These are phyloP conservation scores for Yamadazyma takamatsuzukensis DNA, from an alignment of 805 yeast species.

Conservation along the genomic window DNA sequence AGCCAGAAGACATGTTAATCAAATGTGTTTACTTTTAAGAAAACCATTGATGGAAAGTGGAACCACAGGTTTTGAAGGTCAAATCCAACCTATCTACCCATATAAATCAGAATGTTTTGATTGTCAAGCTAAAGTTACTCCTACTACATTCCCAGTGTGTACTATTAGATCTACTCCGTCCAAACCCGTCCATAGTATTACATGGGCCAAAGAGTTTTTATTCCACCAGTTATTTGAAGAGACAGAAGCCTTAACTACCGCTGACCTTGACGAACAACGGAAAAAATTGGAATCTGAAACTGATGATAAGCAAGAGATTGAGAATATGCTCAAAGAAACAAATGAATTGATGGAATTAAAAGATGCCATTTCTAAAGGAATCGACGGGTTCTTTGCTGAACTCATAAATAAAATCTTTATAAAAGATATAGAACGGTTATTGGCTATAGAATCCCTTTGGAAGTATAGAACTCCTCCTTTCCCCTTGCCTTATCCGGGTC, in stretches of 20 bases:
- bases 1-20: conserved; percentile 87
- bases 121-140: conserved; percentile 81
- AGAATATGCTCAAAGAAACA: conserved; percentile 60
- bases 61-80: conserved; percentile 93
- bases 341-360: conserved; percentile 53
- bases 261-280: conserved; percentile 19
- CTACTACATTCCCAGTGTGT: conserved; percentile 92
- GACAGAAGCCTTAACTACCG: conserved; percentile 21
- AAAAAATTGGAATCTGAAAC: conserved; percentile 42
- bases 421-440: conserved; percentile 74
- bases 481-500: conserved; percentile 45
- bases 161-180: conserved; percentile 97
- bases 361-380: conserved; percentile 6
- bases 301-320: conserved; percentile 61
- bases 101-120: conserved; percentile 87
- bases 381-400: conserved; percentile 22
- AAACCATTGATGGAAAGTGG: conserved; percentile 90
- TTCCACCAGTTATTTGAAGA: conserved; percentile 77
- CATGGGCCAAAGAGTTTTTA: conserved; percentile 94
- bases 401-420: conserved; percentile 61
- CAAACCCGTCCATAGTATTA: conserved; percentile 91
- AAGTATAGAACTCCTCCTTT: conserved; percentile 64
- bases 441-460: conserved; percentile 75
- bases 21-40: conserved; percentile 67
- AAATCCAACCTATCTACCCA: conserved; percentile 87